Evolutionary conservation across 768 basidiomycete species (phyloP).

Genomic region (Astraeus odoratus): DNA sequence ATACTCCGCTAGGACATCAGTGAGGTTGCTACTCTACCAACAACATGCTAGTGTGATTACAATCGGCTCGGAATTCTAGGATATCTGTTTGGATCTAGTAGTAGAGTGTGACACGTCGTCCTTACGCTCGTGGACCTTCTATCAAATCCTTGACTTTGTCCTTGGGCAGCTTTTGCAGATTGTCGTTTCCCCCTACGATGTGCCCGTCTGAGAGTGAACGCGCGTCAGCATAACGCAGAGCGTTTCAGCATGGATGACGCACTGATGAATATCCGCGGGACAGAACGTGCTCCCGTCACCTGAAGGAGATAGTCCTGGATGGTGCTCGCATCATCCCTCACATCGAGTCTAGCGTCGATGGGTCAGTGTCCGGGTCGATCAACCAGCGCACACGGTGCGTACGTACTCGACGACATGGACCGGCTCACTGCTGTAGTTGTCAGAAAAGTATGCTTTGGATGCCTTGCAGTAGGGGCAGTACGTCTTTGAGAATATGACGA

Average conservation of each 20-base stretch:
- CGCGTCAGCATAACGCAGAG: neutral
- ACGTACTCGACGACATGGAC: constrained; percentile 44
- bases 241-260: neutral
- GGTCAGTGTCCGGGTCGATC: neutral
- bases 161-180: constrained; percentile 29
- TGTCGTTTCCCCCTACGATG: constrained; percentile 21
- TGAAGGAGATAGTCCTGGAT: constrained; percentile 42
- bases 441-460: constrained; percentile 42
- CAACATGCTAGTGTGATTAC: too few species aligned
- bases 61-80: neutral
- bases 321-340: constrained; percentile 45
- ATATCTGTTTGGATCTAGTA: neutral
- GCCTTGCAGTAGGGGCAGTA: constrained; percentile 46
- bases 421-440: constrained; percentile 31
- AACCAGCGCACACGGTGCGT: neutral
- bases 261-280: neutral
- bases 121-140: neutral
- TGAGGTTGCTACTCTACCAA: too few species aligned
- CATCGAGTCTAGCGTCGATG: constrained; percentile 43
- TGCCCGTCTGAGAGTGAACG: constrained; percentile 7
- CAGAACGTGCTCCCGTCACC: neutral
- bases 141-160: constrained; percentile 15
- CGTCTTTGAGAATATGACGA: constrained; percentile 56
- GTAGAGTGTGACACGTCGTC: neutral
- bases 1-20: too few species aligned